A percentile compares a stretch with the other conserved stretches of the same genome.
phyloP scores from a whole-genome alignment of 768 basidiomycete genomes.

The Termitomyces sp. region DNA sequence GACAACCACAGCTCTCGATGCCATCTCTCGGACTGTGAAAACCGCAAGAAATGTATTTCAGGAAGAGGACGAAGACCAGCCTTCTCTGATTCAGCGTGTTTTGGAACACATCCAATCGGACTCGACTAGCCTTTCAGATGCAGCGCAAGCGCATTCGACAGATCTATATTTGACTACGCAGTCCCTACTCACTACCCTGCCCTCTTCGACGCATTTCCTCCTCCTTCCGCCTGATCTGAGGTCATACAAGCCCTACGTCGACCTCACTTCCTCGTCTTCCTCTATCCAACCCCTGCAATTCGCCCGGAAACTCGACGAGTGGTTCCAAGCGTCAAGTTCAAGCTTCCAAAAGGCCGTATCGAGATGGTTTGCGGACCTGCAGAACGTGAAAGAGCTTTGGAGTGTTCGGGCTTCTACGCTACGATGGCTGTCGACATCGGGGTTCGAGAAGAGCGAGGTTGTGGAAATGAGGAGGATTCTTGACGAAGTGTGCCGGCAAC shows the following conservation, averaged over 20 bases:
- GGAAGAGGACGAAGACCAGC: conserved; percentile 21
- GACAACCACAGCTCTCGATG: conserved; percentile 44
- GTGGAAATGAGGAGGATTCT: conserved; percentile 35
- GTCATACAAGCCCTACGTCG: conserved; percentile 83
- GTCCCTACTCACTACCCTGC: conserved; percentile 60
- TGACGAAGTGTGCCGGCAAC: conserved; percentile 47
- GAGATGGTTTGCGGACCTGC: conserved; percentile 54
- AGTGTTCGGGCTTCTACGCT: conserved; percentile 48
- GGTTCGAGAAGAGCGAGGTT: conserved; percentile 45
- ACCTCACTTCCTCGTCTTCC: conserved; percentile 55
- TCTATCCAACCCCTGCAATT: conserved; percentile 39
- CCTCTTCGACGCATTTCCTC: conserved; percentile 78
- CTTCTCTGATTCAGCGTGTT: conserved; percentile 50
- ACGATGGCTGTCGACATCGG: conserved; percentile 38
- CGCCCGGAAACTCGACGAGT: conserved; percentile 43
- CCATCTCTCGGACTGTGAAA: conserved; percentile 53
- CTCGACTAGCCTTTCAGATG: conserved; percentile 16
- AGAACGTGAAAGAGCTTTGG: conserved; percentile 68
- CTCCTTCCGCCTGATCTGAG: conserved; percentile 67
- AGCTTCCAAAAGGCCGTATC: conserved; percentile 39
- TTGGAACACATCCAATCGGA: conserved; percentile 61
- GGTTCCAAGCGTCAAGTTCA: conserved; percentile 54
- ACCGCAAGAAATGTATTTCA: conserved; percentile 56
- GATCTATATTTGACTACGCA: conserved; percentile 64
- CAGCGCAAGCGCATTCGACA: conserved; percentile 9